A percentile compares a stretch with the other conserved stretches of the same genome.
Conservation (phyloP, 306 rosid species). For the Rosa chinensis region DNA sequence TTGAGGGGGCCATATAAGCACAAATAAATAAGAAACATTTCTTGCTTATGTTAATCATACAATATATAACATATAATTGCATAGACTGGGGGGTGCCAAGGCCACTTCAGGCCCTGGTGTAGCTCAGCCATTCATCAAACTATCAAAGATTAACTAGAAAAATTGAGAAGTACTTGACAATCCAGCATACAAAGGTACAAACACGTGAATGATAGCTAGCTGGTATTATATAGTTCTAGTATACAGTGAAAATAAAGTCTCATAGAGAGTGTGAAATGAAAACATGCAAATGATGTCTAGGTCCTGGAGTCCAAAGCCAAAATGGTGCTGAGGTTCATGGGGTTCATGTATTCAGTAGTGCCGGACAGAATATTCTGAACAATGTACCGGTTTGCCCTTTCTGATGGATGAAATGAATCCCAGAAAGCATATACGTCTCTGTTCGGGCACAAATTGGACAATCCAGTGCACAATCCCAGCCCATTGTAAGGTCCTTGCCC, state of each 20-base stretch:
- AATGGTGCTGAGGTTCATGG: conserved; percentile 85
- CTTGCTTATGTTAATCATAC: no score
- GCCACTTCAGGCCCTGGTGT: no score
- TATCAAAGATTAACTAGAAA: background rate
- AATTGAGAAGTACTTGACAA: background rate
- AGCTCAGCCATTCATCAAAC: background rate
- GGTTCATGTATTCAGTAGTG: conserved; percentile 58
- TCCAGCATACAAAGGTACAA: background rate
- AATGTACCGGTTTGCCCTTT: conserved; percentile 48
- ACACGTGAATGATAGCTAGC: background rate
- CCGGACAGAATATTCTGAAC: conserved; percentile 45
- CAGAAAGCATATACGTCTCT: conserved; percentile 68
- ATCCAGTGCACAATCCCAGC: conserved; percentile 55
- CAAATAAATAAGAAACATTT: no score
- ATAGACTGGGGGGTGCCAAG: no score
- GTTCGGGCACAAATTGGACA: conserved; percentile 62
- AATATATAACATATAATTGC: no score
- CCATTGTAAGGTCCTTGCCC: conserved; percentile 91
- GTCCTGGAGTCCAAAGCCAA: conserved; percentile 56
- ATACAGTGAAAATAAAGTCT: background rate
- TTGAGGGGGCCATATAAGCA: no score
- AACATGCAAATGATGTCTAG: background rate
- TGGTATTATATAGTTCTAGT: background rate
- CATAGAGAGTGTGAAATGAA: background rate
- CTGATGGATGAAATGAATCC: conserved; percentile 80